A percentile compares a stretch with the other conserved stretches of the same genome.
phyloP scores from a whole-genome alignment of 2,329 filamentous ascomycete genomes.

The Penicillium sp. region DNA sequence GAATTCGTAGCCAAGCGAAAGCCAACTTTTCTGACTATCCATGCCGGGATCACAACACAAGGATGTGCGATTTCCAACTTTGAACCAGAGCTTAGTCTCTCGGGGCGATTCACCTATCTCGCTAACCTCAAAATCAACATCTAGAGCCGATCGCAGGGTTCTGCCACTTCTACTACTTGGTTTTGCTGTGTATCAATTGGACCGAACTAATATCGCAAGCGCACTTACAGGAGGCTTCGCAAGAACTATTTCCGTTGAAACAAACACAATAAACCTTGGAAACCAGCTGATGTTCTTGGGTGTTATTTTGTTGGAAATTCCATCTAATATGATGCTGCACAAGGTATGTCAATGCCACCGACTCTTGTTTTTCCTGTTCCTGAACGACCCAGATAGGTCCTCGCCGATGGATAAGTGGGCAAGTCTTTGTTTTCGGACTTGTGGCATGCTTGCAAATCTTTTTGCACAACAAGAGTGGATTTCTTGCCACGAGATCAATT shows the following conservation, averaged over 20 bases:
- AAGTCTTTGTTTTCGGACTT: conserved; percentile 52
- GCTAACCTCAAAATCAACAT: neutral
- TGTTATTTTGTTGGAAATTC: conserved; percentile 54
- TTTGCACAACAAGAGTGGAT: conserved; percentile 46
- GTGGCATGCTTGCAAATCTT: conserved; percentile 50
- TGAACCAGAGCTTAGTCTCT: neutral
- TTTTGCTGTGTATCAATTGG: conserved; percentile 54
- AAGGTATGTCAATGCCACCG: conserved; percentile 6
- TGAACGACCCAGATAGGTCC: conserved; percentile 40
- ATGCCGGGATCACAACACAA: neutral
- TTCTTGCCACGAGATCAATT: conserved; percentile 47
- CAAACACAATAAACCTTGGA: conserved; percentile 54
- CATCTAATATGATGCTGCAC: conserved; percentile 48
- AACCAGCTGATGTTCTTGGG: conserved; percentile 57
- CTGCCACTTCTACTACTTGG: conserved; percentile 53
- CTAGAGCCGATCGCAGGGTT: conserved; percentile 50
- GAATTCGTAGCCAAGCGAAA: neutral
- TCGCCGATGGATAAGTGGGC: conserved; percentile 52
- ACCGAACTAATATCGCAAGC: conserved; percentile 56
- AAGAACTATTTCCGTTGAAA: conserved; percentile 44
- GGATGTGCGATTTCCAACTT: neutral
- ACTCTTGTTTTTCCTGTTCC: conserved; percentile 17
- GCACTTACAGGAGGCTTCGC: conserved; percentile 54
- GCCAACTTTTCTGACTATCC: neutral
- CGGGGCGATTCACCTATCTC: neutral